These are phyloP conservation scores for Musa beccarii DNA, from an alignment of 176 grass and related monocot genomes.

Conservation along the genomic window DNA sequence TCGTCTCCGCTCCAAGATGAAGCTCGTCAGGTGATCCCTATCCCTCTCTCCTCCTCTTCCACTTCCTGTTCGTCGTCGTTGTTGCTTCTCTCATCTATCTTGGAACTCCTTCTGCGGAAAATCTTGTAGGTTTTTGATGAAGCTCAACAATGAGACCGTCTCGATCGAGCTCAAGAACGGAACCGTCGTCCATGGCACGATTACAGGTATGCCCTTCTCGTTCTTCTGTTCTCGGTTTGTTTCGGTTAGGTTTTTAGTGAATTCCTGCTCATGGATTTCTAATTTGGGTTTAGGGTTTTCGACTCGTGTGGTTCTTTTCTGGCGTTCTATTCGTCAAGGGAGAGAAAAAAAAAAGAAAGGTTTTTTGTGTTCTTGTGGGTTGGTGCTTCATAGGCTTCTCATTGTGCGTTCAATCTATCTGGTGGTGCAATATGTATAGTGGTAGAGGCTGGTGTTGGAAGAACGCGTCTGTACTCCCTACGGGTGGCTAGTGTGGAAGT, in stretches of 20 bases:
- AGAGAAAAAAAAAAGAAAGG: not conserved
- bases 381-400: not conserved
- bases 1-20: slow-evolving; percentile 44
- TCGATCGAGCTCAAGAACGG: slow-evolving; percentile 97
- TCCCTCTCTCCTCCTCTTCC: not conserved
- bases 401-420: no score
- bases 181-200: slow-evolving; percentile 83
- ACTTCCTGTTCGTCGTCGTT: not conserved
- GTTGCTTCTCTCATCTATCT: slow-evolving; percentile 2
- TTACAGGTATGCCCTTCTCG: slow-evolving; percentile 49
- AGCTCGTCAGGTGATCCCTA: slow-evolving; percentile 74
- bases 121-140: slow-evolving; percentile 79
- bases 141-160: slow-evolving; percentile 95
- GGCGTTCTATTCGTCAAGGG: not conserved
- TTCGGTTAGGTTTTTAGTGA: not conserved
- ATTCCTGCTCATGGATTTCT: not conserved
- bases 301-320: not conserved
- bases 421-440: no score
- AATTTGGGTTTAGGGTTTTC: not conserved
- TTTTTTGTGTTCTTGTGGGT: not conserved
- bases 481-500: no score
- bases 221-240: not conserved
- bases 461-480: no score
- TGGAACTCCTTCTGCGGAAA: not conserved
- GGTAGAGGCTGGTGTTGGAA: no score